phyloP scores from a whole-genome alignment of 1,284 basidiomycete species.

The Cryptococcus hybrid region DNA sequence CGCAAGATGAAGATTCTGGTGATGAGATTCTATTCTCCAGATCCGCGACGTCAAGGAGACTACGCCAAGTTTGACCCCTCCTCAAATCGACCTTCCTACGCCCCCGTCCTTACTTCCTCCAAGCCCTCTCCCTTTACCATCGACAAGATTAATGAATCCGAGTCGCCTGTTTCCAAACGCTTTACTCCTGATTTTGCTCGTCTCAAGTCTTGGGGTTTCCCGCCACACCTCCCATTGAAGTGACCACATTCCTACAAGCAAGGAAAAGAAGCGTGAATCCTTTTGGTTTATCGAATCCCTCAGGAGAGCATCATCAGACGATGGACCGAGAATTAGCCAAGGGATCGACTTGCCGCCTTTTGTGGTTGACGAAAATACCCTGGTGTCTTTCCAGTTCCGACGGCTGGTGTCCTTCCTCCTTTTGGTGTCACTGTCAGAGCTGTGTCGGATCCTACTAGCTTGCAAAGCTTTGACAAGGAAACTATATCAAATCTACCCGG shows the following conservation, averaged over 20 bases:
- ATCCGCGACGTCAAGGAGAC: too few species aligned
- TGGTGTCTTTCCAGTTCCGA: neutral
- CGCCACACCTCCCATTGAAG: neutral
- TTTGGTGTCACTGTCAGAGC: neutral
- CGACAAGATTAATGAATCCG: too few species aligned
- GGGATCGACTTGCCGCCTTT: slow-evolving; percentile 24
- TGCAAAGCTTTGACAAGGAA: neutral
- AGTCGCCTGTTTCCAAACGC: neutral
- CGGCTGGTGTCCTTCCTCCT: neutral
- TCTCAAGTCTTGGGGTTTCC: slow-evolving; percentile 40
- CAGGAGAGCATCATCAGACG: neutral
- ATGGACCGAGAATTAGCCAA: neutral
- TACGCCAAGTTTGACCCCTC: too few species aligned
- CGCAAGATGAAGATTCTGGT: neutral
- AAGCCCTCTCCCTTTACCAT: too few species aligned
- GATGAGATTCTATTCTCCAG: too few species aligned
- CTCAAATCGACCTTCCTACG: too few species aligned
- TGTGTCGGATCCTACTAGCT: neutral
- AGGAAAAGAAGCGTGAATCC: slow-evolving; percentile 31
- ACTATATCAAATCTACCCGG: too few species aligned
- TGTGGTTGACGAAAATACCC: neutral
- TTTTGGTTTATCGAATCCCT: slow-evolving; percentile 38
- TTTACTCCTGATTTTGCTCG: slow-evolving; percentile 19
- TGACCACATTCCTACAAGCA: too few species aligned
- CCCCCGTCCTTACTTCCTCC: too few species aligned